Base-by-base conservation (phyloP, 805 yeast genomes). In the Wickerhamiella azymoides region DNA sequence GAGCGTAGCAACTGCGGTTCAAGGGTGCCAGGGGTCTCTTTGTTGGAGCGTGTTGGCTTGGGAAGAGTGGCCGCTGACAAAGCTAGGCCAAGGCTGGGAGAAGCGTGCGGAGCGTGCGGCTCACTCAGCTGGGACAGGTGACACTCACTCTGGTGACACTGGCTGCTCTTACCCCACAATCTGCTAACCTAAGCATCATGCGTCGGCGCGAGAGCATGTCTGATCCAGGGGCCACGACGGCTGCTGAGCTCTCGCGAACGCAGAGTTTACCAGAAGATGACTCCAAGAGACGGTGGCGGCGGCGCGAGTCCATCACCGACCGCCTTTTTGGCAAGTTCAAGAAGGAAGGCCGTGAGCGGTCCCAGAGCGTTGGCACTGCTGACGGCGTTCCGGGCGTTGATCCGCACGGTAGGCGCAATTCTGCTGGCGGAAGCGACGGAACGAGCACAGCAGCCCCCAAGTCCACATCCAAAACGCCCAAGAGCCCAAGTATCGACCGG, bases 231-330 rank as follows among this genome's bases (percentile, higher is more conserved):
- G 44, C 37, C 10, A 32, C 38, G 14, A 41, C 44, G 5, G 44
- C 39, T 4, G 26, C 33, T 9, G 32, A 36, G 14, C 21, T 41
- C 30, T 14, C 39, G 11, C 30, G 44, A 10, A 41, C 44, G 33
- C 44, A 41, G 16, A 41, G 44, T 24, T 16, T 41, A 10, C 44
- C 44, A 5, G 30, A 19, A 21, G 24, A 33, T 24, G 38, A 33
- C 16, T 18, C 32, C 28, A 32, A 32, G 36, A 24, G 11, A n/a
- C 24, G 39, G 14, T 33, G 32, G 44, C 14, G 25, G 14, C 39
- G 44, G 18, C 28, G 40, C 17, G 44, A 41, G 25, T 32, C 32
- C 25, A 21, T 41, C 18, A 30, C 44, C 10, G 44, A 41, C 27
- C 25, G 44, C 16, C 26, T 41, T 17, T 17, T 25, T 13, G 19